Conservation (phyloP, 805 yeast genomes). For the Starmera amethionina region DNA sequence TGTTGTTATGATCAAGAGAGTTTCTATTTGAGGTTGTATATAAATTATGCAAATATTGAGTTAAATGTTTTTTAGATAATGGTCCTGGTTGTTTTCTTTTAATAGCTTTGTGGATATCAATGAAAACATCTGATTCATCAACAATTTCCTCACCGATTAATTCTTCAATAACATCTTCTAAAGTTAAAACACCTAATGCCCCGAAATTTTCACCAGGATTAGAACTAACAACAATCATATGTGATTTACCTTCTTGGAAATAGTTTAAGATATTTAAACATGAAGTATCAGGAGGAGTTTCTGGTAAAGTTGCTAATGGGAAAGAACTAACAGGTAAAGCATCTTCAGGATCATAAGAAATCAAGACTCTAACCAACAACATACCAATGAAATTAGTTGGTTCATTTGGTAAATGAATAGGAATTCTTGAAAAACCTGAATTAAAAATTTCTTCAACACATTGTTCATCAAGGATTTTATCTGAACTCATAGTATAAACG, state of each 20-base stretch:
- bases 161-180: conserved; percentile 98
- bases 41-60: conserved; percentile 56
- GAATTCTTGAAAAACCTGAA: conserved; percentile 92
- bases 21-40: conserved; percentile 36
- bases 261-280: conserved; percentile 90
- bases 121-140: conserved; percentile 90
- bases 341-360: conserved; percentile 95
- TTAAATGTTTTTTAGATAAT: conserved; percentile 55
- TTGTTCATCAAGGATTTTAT: conserved; percentile 69
- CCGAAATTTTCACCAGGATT: conserved; percentile 79
- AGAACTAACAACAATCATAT: conserved; percentile 88
- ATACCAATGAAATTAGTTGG: conserved; percentile 90
- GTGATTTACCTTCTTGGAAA: conserved; percentile 96
- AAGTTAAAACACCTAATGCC: conserved; percentile 82
- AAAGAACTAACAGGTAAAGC: conserved; percentile 85
- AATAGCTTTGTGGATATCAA: conserved; percentile 83
- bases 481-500: conserved; percentile 82
- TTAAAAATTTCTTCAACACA: conserved; percentile 85
- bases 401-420: conserved; percentile 84
- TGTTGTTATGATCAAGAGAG: conserved; percentile 24
- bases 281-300: conserved; percentile 84
- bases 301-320: conserved; percentile 94
- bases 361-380: conserved; percentile 85
- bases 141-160: conserved; percentile 96
- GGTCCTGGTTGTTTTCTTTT: conserved; percentile 74